A percentile compares a stretch with the other conserved stretches of the same genome.
phyloP scores from a whole-genome alignment of 768 basidiomycete species.

The Termitomyces sp. region DNA sequence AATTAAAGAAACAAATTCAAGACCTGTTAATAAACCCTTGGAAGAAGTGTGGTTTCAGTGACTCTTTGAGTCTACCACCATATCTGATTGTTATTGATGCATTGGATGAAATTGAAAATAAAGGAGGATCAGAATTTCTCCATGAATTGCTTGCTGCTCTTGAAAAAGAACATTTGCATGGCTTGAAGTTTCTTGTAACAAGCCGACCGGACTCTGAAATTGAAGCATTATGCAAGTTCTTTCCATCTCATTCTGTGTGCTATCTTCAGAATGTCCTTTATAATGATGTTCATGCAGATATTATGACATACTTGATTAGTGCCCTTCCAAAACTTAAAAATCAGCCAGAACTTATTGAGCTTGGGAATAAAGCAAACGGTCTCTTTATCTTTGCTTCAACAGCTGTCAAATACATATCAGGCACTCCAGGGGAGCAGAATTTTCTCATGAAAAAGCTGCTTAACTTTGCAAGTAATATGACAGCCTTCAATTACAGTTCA shows the following conservation, averaged over 20 bases:
- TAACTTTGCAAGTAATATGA: no score
- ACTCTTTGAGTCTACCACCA: neutral
- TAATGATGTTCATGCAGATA: neutral
- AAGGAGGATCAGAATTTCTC: conserved; percentile 10
- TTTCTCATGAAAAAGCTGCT: neutral
- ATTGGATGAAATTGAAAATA: conserved; percentile 5
- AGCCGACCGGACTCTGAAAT: no score
- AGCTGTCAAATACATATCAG: neutral
- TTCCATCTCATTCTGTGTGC: conserved; percentile 14
- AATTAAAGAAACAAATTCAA: conserved; percentile 10
- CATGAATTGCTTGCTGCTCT: neutral
- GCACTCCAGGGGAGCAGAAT: neutral
- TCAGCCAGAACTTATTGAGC: no score
- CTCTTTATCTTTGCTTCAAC: neutral
- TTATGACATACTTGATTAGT: neutral
- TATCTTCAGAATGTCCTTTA: neutral
- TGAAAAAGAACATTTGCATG: no score
- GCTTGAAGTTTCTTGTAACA: no score
- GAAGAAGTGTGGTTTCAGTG: neutral
- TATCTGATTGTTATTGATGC: conserved; percentile 12
- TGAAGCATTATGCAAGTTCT: neutral
- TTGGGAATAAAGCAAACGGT: neutral
- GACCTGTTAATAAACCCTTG: conserved; percentile 1
- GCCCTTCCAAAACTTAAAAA: neutral
- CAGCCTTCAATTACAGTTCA: no score